Conservation (phyloP, 2,329 filamentous ascomycete species). For the Alternaria hordeiaustralica region DNA sequence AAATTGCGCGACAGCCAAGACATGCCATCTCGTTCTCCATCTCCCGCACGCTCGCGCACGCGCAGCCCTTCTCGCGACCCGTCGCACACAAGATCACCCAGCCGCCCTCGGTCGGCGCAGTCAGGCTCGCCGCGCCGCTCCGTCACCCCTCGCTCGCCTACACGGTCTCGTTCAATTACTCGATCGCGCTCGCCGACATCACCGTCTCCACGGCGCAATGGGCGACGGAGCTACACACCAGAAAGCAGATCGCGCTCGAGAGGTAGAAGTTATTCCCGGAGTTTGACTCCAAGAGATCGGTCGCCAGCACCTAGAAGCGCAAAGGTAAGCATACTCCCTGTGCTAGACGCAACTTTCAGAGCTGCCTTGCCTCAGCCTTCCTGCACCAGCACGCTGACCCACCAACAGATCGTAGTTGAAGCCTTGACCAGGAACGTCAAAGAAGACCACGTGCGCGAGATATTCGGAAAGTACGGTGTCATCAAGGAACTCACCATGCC, state of each 20-base stretch:
- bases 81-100: conserved; percentile 43
- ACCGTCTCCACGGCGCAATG: conserved; percentile 44
- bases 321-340: conserved; percentile 37
- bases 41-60: conserved; percentile 33
- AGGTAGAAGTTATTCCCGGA: conserved; percentile 45
- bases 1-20: not conserved
- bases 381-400: conserved; percentile 3
- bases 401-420: conserved; percentile 84
- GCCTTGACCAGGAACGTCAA: conserved; percentile 95
- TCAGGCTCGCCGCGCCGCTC: conserved; percentile 47
- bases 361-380: conserved; percentile 3
- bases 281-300: conserved; percentile 41
- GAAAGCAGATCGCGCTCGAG: conserved; percentile 37
- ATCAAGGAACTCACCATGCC: conserved; percentile 90
- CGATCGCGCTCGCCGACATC: conserved; percentile 34
- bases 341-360: not conserved
- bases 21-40: conserved; percentile 36
- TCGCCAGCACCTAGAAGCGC: conserved; percentile 47
- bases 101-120: conserved; percentile 27
- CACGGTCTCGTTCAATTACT: conserved; percentile 46
- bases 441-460: conserved; percentile 84
- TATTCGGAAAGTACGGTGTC: conserved; percentile 86
- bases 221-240: conserved; percentile 42
- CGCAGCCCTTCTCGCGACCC: conserved; percentile 52
- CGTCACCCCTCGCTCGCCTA: conserved; percentile 46